phyloP scores from a whole-genome alignment of 495 filamentous ascomycete genomes.

The Bombardia bombarda region DNA sequence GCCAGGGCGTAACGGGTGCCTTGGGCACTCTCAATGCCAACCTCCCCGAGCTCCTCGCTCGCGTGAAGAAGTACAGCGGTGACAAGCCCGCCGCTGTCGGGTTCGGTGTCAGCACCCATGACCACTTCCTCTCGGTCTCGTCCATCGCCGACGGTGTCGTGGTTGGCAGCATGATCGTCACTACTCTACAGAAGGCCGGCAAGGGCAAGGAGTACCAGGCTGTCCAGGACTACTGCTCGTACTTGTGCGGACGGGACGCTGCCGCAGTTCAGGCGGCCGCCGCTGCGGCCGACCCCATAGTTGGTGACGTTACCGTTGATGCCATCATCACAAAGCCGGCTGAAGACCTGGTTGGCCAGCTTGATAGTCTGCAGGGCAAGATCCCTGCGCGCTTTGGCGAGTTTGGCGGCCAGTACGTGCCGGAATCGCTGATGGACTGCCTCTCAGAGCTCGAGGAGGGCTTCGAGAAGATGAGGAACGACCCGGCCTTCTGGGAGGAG shows the following conservation, averaged over 20 bases:
- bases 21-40: constrained; percentile 70
- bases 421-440: constrained; percentile 96
- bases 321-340: constrained; percentile 31
- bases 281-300: constrained; percentile 54
- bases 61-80: constrained; percentile 89
- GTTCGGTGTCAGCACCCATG: constrained; percentile 91
- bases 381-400: constrained; percentile 86
- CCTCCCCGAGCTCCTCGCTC: constrained; percentile 68
- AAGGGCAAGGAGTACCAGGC: constrained; percentile 61
- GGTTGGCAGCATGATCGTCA: constrained; percentile 94
- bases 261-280: constrained; percentile 40
- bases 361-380: constrained; percentile 41
- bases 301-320: constrained; percentile 49
- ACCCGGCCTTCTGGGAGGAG: constrained; percentile 93
- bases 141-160: constrained; percentile 88
- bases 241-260: constrained; percentile 60
- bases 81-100: constrained; percentile 85
- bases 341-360: constrained; percentile 35
- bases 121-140: constrained; percentile 84
- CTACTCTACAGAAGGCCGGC: constrained; percentile 61
- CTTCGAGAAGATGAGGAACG: constrained; percentile 79
- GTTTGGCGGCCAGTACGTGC: constrained; percentile 98
- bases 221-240: constrained; percentile 79
- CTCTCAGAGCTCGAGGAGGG: constrained; percentile 81
- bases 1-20: constrained; percentile 95